Evolutionary conservation across 2,329 filamentous ascomycete species (phyloP).

Genomic region (Domatiomyces globalis): DNA sequence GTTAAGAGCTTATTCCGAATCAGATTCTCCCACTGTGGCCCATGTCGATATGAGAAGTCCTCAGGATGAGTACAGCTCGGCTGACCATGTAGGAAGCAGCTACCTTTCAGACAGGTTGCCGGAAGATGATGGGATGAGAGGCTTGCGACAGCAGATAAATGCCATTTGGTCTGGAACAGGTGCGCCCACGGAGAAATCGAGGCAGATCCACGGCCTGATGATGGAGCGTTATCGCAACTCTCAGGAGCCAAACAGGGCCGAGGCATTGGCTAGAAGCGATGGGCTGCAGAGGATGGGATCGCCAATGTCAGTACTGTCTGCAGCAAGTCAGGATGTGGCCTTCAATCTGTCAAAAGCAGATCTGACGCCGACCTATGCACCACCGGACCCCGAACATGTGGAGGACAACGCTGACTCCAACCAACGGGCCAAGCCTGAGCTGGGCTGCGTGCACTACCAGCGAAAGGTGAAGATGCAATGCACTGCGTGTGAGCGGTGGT

Average conservation of each 20-base stretch:
- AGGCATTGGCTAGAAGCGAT: slow-evolving; percentile 7
- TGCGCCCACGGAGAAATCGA: slow-evolving; percentile 51
- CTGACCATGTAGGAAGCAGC: slow-evolving; percentile 9
- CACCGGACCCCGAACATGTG: slow-evolving; percentile 22
- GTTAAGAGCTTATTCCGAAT: slow-evolving; percentile 11
- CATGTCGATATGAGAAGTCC: neutral
- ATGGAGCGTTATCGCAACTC: slow-evolving; percentile 46
- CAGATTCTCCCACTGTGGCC: slow-evolving; percentile 9
- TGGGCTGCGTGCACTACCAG: slow-evolving; percentile 87
- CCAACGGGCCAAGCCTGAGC: slow-evolving; percentile 32
- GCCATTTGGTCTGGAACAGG: slow-evolving; percentile 50
- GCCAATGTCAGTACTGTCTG: slow-evolving; percentile 22
- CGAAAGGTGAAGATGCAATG: slow-evolving; percentile 95
- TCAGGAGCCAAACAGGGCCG: slow-evolving; percentile 23
- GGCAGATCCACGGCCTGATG: slow-evolving; percentile 55
- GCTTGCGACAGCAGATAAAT: slow-evolving; percentile 52
- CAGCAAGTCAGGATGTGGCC: slow-evolving; percentile 19
- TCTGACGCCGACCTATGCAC: slow-evolving; percentile 52
- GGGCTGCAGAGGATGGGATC: slow-evolving; percentile 16
- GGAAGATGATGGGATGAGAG: slow-evolving; percentile 65
- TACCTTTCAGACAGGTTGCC: slow-evolving; percentile 36
- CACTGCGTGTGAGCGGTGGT: slow-evolving; percentile 77
- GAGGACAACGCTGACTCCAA: slow-evolving; percentile 14
- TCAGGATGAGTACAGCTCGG: neutral
- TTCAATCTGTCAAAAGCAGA: slow-evolving; percentile 40